Conservation (phyloP, 352 stramenopile species). For the Phytophthora citricola region DNA sequence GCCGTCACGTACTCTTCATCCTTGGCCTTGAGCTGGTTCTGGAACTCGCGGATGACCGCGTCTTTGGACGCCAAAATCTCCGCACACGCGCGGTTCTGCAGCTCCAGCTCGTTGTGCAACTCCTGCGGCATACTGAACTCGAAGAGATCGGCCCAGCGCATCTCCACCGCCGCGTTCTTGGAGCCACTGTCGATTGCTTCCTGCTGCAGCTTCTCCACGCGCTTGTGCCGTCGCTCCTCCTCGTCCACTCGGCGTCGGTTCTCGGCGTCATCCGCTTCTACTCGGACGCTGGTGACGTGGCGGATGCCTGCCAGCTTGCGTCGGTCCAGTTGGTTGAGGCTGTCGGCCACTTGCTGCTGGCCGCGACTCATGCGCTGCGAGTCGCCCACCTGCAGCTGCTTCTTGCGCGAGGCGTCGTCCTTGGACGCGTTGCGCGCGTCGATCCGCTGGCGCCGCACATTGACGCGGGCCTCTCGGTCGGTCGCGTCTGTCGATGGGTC, state of each 20-base stretch:
- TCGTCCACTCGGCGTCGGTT: conserved; percentile 91
- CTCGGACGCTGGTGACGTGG: conserved; percentile 91
- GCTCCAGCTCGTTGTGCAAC: conserved; percentile 89
- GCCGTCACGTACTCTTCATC: conserved; percentile 95
- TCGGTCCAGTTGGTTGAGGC: conserved; percentile 77
- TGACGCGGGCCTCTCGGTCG: conserved; percentile 71
- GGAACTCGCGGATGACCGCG: conserved; percentile 89
- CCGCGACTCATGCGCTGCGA: conserved; percentile 73
- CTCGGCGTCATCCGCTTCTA: conserved; percentile 91
- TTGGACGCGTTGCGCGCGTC: conserved; percentile 82
- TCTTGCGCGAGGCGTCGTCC: conserved; percentile 79
- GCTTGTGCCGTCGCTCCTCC: conserved; percentile 86
- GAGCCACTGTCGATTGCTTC: conserved; percentile 91
- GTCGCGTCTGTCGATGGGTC: conserved; percentile 41
- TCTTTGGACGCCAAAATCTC: conserved; percentile 94
- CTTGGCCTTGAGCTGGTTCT: conserved; percentile 92
- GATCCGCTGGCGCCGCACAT: conserved; percentile 72
- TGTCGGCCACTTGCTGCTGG: conserved; percentile 80
- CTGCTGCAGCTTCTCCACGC: conserved; percentile 90
- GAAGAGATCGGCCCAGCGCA: conserved; percentile 92
- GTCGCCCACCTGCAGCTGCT: conserved; percentile 68
- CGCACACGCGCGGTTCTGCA: conserved; percentile 87
- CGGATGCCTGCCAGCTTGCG: conserved; percentile 86
- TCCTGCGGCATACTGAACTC: conserved; percentile 95
- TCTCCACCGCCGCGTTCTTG: conserved; percentile 94